Evolutionary conservation across 805 yeast species (phyloP).

Genomic region (Kregervanrija fluxuum): DNA sequence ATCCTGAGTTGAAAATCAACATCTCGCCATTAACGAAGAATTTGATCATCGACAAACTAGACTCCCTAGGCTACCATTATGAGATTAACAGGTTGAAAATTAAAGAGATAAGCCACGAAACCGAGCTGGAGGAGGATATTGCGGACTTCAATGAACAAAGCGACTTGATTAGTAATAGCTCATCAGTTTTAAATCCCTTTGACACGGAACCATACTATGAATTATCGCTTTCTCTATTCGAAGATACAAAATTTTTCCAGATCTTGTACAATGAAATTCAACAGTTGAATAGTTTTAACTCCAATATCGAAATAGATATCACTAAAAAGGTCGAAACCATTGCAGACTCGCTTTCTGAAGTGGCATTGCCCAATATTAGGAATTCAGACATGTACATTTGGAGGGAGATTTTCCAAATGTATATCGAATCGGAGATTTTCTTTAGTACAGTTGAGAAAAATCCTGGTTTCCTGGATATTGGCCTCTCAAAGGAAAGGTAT

Average conservation of each 20-base stretch:
- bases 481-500: constrained; percentile 39
- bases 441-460: constrained; percentile 36
- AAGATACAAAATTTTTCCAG: constrained; percentile 54
- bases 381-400: constrained; percentile 56
- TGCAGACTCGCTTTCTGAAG: constrained; percentile 31
- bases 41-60: constrained; percentile 14
- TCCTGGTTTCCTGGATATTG: constrained; percentile 36
- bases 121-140: not conserved
- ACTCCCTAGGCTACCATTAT: constrained; percentile 13
- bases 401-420: constrained; percentile 60
- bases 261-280: constrained; percentile 49
- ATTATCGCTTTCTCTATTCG: constrained; percentile 34
- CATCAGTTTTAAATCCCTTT: constrained; percentile 19
- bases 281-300: constrained; percentile 37
- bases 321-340: constrained; percentile 35
- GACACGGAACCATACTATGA: constrained; percentile 15
- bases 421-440: constrained; percentile 61
- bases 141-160: not conserved
- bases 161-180: not conserved
- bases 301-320: constrained; percentile 36
- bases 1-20: constrained; percentile 21
- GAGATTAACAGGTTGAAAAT: constrained; percentile 8
- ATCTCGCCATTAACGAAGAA: constrained; percentile 15
- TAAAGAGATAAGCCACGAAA: not conserved
- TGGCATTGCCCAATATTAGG: constrained; percentile 34